Conservation (phyloP, 306 rosid genomes). For the Prosopis cineraria region DNA sequence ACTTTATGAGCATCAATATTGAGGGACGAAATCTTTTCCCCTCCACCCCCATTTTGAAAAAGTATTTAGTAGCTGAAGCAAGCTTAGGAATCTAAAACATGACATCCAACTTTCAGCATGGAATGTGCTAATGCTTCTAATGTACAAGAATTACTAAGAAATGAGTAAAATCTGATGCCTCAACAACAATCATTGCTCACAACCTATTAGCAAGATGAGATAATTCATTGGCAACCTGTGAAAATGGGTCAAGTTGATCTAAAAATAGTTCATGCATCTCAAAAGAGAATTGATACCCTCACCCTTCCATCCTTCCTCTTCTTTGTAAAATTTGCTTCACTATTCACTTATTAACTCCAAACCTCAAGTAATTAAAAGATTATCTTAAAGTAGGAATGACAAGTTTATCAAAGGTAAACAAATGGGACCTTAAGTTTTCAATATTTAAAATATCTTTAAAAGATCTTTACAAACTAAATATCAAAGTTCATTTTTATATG, state of each 20-base stretch:
- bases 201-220: constrained; percentile 76
- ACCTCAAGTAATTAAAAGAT: no score
- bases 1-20: no score
- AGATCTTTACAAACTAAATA: no score
- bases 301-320: no score
- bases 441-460: no score
- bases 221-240: constrained; percentile 87
- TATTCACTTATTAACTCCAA: no score
- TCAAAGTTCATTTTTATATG: no score
- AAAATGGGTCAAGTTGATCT: constrained; percentile 88
- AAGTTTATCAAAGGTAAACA: no score
- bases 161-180: constrained; percentile 56
- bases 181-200: constrained; percentile 77
- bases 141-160: constrained; percentile 17
- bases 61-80: constrained; percentile 91
- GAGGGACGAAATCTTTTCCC: constrained; percentile 98
- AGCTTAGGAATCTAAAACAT: constrained; percentile 88
- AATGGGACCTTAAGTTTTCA: no score
- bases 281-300: no score
- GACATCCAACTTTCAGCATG: constrained; percentile 31
- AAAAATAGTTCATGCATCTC: constrained; percentile 33
- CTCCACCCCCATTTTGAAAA: constrained; percentile 94
- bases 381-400: no score
- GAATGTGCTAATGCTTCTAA: constrained; percentile 1
- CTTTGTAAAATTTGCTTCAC: no score